Conservation (phyloP, 2,329 filamentous ascomycete genomes). For the Tolypocladium pustulatum region DNA sequence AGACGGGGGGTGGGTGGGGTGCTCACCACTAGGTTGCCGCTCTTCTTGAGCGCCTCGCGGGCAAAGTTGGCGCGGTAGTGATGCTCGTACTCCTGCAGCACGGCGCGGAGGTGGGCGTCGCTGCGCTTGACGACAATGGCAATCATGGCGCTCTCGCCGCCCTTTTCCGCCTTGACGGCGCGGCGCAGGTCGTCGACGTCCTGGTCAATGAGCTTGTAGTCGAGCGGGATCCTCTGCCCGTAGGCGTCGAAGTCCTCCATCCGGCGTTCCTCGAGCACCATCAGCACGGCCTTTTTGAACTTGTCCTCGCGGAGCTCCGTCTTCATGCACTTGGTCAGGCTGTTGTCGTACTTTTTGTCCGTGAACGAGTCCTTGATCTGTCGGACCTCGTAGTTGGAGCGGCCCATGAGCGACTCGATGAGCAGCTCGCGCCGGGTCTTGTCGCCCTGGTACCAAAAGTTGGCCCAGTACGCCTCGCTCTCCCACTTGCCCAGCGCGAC, state of each 20-base stretch:
- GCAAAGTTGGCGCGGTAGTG: slow-evolving; percentile 74
- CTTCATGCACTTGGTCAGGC: slow-evolving; percentile 74
- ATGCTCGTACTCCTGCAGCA: slow-evolving; percentile 66
- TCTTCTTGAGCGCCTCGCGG: slow-evolving; percentile 76
- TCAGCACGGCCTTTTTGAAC: slow-evolving; percentile 79
- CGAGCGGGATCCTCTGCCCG: slow-evolving; percentile 46
- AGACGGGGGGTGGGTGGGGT: no score
- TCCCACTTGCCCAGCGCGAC: slow-evolving; percentile 86
- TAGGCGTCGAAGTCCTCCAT: slow-evolving; percentile 70
- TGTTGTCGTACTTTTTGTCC: slow-evolving; percentile 85
- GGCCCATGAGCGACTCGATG: slow-evolving; percentile 87
- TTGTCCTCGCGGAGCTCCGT: slow-evolving; percentile 92
- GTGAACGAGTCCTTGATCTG: slow-evolving; percentile 80
- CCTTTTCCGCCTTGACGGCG: slow-evolving; percentile 61
- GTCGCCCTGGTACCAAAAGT: slow-evolving; percentile 92
- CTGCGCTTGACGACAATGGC: slow-evolving; percentile 71
- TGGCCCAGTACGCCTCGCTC: slow-evolving; percentile 93
- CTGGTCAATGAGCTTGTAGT: slow-evolving; percentile 50
- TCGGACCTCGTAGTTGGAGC: slow-evolving; percentile 76
- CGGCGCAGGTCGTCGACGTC: slow-evolving; percentile 65
- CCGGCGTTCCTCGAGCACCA: slow-evolving; percentile 70
- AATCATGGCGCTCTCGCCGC: slow-evolving; percentile 83
- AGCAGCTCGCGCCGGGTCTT: slow-evolving; percentile 77
- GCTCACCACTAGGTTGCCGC: slow-evolving; percentile 76
- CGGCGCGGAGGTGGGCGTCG: slow-evolving; percentile 71